Percentiles rank a stretch among this genome's conserved stretches.
These are phyloP conservation scores for Ceratocystiopsis minuta DNA, from an alignment of 2,329 filamentous ascomycete species.

Conservation along the genomic window DNA sequence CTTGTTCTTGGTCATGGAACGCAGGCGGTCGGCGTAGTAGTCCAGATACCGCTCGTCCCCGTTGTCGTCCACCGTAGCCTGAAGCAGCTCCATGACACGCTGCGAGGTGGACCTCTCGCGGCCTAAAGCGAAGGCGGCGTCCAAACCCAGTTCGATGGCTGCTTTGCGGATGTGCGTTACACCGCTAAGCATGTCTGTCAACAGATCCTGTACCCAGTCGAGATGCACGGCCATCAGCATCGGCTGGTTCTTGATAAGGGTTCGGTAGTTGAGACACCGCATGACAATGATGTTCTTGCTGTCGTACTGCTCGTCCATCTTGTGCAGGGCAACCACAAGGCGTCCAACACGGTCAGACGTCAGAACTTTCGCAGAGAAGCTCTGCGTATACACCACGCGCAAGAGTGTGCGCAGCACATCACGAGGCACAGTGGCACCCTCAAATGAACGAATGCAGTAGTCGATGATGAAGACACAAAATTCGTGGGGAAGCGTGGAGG, in stretches of 20 bases:
- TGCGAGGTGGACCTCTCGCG: constrained; percentile 50
- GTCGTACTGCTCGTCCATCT: constrained; percentile 52
- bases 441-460: constrained; percentile 55
- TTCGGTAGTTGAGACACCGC: constrained; percentile 62
- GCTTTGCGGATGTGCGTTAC: constrained; percentile 58
- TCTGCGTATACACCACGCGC: constrained; percentile 63
- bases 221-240: constrained; percentile 50
- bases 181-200: constrained; percentile 64
- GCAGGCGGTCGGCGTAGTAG: constrained; percentile 49
- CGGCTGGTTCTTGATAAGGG: constrained; percentile 49
- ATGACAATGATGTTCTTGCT: constrained; percentile 64
- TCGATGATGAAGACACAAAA: constrained; percentile 70
- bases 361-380: constrained; percentile 59
- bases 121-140: constrained; percentile 51
- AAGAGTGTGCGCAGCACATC: constrained; percentile 63
- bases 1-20: constrained; percentile 47
- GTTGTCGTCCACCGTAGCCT: constrained; percentile 36
- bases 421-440: constrained; percentile 53
- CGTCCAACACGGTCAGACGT: constrained; percentile 50
- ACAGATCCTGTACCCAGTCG: constrained; percentile 68
- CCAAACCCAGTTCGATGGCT: constrained; percentile 56
- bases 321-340: constrained; percentile 52
- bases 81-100: constrained; percentile 46
- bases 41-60: constrained; percentile 48
- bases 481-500: constrained; percentile 53